phyloP scores from a whole-genome alignment of 2,329 filamentous ascomycete genomes.

The Diaporthe caulivora region DNA sequence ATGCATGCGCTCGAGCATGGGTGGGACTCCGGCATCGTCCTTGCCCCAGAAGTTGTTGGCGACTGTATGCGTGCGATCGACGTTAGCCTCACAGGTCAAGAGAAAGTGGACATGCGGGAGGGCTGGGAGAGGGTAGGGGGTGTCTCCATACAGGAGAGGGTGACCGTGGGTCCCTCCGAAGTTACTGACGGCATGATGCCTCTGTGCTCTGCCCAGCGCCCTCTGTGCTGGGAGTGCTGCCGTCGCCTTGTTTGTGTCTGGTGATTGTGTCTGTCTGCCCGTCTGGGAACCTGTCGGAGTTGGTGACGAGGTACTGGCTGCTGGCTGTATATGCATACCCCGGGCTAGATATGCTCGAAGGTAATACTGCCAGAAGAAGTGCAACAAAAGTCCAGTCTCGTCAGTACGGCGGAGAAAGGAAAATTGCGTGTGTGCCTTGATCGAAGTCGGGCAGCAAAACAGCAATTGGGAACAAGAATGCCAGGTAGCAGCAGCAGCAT shows the following conservation, averaged over 20 bases:
- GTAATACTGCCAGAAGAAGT: not conserved
- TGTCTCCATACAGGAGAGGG: conserved; percentile 39
- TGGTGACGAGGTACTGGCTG: conserved; percentile 1
- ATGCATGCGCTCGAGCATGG: conserved; percentile 94
- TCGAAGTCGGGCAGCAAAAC: not conserved
- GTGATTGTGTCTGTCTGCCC: not conserved
- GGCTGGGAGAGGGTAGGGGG: conserved; percentile 19
- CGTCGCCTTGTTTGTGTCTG: not conserved
- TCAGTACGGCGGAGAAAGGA: conserved; percentile 26
- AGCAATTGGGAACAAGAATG: conserved; percentile 2
- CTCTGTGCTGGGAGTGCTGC: not conserved
- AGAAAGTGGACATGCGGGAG: conserved; percentile 20
- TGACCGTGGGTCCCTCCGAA: conserved; percentile 39
- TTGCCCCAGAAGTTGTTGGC: conserved; percentile 99
- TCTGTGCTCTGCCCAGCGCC: conserved; percentile 14
- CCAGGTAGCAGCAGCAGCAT: conserved; percentile 22
- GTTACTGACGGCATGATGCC: conserved; percentile 39
- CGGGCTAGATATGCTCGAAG: conserved; percentile 7
- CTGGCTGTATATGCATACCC: not conserved
- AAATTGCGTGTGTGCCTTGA: conserved; percentile 12
- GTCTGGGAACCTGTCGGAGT: not conserved
- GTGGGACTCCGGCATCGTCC: conserved; percentile 94
- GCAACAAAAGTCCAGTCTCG: conserved; percentile 9
- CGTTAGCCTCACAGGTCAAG: conserved; percentile 27
- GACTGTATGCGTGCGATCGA: conserved; percentile 66